These are phyloP conservation scores for Emergomyces pasteurianus DNA, from an alignment of 2,329 filamentous ascomycete species.

Conservation along the genomic window DNA sequence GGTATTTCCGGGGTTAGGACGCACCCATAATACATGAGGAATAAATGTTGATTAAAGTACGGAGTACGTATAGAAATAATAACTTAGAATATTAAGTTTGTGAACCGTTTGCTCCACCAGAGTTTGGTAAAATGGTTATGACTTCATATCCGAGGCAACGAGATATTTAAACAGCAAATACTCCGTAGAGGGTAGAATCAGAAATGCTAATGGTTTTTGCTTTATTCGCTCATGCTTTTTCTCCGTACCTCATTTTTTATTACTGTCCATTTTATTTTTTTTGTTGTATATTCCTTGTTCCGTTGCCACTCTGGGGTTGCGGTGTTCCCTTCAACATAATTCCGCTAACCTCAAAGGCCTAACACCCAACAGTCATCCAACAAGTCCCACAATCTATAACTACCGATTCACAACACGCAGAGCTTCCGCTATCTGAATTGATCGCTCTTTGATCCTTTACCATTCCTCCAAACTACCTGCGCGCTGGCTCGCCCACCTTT, in stretches of 20 bases:
- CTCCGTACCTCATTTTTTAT: too few relatives aligned
- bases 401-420: background rate
- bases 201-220: background rate
- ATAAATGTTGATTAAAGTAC: too few relatives aligned
- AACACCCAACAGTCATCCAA: background rate
- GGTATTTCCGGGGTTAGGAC: too few relatives aligned
- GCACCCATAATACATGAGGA: too few relatives aligned
- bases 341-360: background rate
- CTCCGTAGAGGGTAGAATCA: background rate
- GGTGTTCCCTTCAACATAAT: background rate
- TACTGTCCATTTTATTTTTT: background rate
- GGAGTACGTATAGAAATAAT: too few relatives aligned
- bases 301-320: background rate
- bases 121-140: too few relatives aligned
- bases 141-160: too few relatives aligned
- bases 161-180: too few relatives aligned
- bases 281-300: background rate
- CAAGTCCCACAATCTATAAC: background rate
- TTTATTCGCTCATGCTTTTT: background rate
- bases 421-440: background rate
- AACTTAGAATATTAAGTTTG: too few relatives aligned
- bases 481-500: conserved; percentile 7
- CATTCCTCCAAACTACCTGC: background rate
- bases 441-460: background rate
- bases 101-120: too few relatives aligned